Evolutionary conservation across 805 yeast species (phyloP), one percentile per base, ranked within the genome.

Genomic region (Monosporozyma siamensis): DNA sequence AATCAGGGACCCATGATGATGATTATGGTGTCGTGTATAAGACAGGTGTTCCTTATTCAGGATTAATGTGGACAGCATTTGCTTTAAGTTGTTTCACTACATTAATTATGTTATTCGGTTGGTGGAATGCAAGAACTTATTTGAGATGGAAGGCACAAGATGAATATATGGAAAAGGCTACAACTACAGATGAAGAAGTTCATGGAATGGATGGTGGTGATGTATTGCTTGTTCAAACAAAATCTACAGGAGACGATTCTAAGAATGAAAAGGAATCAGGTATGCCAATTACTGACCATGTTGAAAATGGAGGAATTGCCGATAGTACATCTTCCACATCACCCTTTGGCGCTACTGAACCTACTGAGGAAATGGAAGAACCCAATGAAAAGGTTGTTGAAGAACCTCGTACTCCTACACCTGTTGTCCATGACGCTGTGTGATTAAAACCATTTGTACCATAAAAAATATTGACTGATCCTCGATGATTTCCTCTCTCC

Each of bases 51-150:
- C 55, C 58, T 8, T 58, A 53, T 41, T 35, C 45, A 18, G 65
- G 61, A n/a, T 42, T 61, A 25, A 39, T 54, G 9, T 62, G 66
- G 65, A 46, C 59, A 12, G 53, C 59, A 1, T 62, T 61, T 44
- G 49, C 49, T 15, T 46, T 59, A 17, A 38, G 55, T n/a, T 38
- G 55, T 17, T 23, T 43, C 12, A 14, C 43, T 4, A 17, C 24
- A 8, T 10, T 36, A 3, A 34, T 44, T 9, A 8, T 42, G 11
- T 30, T 18, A 18, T 11, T 26, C 11, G 37, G 43, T n/a, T 38
- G 42, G 40, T 40, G 22, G 32, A 29, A 29, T 7, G 40, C 31
- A 12, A 40, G 48, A 41, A 37, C 32, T 6, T 25, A 40, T 17
- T 21, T 41, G 35, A 26, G 17, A 17, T 9, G 10, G 6, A 31